Evolutionary conservation across 140 eudicot genomes (phyloP), one percentile per base, ranked within the genome.

Genomic region (Anethum foeniculum): DNA sequence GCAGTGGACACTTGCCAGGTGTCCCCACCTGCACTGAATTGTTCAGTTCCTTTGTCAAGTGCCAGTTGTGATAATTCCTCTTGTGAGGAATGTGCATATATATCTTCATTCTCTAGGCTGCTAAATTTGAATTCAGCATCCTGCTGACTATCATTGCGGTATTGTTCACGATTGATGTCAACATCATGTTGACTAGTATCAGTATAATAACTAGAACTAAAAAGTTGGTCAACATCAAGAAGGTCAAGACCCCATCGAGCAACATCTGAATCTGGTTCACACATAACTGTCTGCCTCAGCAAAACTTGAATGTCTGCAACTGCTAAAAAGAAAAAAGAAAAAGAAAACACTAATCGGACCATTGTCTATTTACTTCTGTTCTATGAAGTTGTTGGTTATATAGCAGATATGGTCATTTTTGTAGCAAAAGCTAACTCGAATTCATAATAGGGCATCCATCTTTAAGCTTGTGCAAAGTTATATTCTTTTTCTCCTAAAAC

Each of bases 191-290:
- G 92, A 81, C 82, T 86, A 73, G 79, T 85, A 72, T 92, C 91
- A 79, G 91, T 90, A 47, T 92, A 90, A 79, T 90, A 94, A 78
- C 77, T 85, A 56, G 89, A 81, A 65, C 87, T 90, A 80, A 91
- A 92, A 3, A 94, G 86, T 49, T 86, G 86, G 78, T 92, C 98
- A 16, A 93, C 90, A 51, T 91, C 92, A 79, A 93, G 89, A 84
- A 91, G 74, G 79, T 88, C 48, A 34, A 87, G 88, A 68, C 93
- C 92, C 98, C 97, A 91, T 15, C 82, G 83, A 64, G 85, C 77
- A 58, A 85, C 90, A 86, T 94, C 98, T 47, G 90, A 77, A 85
- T 91, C 96, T 62, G 87, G 96, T 77, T 90, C 93, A 38, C 83
- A 84, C 92, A 88, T 91, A 39, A 44, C 38, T 79, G 48, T 65